A percentile compares a stretch with the other conserved stretches of the same genome.
phyloP scores from a whole-genome alignment of 2,329 filamentous ascomycete genomes.

The Phyllosticta citrichinensis region DNA sequence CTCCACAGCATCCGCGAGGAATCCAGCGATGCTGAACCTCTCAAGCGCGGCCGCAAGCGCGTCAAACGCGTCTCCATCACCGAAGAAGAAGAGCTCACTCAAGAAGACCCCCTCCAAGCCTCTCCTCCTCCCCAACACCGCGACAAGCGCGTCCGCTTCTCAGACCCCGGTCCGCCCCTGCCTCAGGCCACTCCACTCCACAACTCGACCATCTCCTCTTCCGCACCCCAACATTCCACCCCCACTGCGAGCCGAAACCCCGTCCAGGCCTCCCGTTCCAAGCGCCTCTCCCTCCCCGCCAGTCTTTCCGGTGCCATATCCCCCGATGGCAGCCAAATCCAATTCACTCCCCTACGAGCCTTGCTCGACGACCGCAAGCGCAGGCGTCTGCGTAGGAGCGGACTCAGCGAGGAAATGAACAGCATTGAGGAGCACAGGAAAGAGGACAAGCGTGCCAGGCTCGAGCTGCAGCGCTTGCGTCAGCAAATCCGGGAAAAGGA shows the following conservation, averaged over 20 bases:
- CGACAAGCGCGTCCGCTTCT: constrained; percentile 21
- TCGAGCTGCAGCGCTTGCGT: constrained; percentile 26
- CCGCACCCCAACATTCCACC: not conserved
- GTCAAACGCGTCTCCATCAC: constrained; percentile 22
- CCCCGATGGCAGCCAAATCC: constrained; percentile 14
- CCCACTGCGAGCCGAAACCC: not conserved
- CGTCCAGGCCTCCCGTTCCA: not conserved
- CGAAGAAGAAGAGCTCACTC: constrained; percentile 24
- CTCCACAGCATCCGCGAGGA: constrained; percentile 3
- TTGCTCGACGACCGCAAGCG: constrained; percentile 24
- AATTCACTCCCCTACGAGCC: constrained; percentile 25
- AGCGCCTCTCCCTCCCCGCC: constrained; percentile 6
- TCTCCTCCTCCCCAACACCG: constrained; percentile 9
- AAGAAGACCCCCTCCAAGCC: constrained; percentile 17
- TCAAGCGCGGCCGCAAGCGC: constrained; percentile 18
- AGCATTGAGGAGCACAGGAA: constrained; percentile 28
- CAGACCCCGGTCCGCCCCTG: constrained; percentile 21
- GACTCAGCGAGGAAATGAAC: constrained; percentile 32
- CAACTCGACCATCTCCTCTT: constrained; percentile 9
- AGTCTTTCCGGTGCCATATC: constrained; percentile 2
- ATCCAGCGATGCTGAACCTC: constrained; percentile 1
- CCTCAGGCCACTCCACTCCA: constrained; percentile 12
- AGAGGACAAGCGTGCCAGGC: constrained; percentile 23
- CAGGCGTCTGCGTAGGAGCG: constrained; percentile 31
- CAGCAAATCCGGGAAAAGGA: constrained; percentile 29